These are phyloP conservation scores for Cantharellus anzutake DNA, from an alignment of 768 basidiomycete genomes.

Conservation along the genomic window DNA sequence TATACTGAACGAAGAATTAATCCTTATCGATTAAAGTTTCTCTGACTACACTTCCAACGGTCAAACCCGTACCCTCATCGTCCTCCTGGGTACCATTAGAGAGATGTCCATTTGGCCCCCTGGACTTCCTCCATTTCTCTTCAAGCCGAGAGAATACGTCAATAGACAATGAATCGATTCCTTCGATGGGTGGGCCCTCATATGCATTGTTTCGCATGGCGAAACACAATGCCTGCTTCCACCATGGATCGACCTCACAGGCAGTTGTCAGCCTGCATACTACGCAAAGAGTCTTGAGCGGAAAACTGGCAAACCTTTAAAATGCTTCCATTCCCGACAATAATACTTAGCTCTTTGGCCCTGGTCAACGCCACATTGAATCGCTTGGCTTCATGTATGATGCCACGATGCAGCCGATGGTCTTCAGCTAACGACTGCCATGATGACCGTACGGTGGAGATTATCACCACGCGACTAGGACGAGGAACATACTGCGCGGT, in stretches of 20 bases:
- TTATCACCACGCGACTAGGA: not conserved
- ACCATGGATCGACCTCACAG: not conserved
- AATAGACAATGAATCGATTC: not conserved
- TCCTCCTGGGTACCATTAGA: not conserved
- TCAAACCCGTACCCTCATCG: not conserved
- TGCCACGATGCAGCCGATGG: not conserved
- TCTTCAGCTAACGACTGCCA: not conserved
- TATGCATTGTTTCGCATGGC: constrained; percentile 1
- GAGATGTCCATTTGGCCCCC: not conserved
- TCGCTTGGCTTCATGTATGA: not conserved
- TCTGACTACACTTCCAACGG: not conserved
- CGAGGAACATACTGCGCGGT: not conserved
- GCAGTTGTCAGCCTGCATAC: not conserved
- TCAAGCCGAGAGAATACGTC: not conserved
- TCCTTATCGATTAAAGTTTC: not conserved
- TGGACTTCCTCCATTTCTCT: not conserved
- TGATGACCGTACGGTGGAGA: not conserved
- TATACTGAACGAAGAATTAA: too few species aligned
- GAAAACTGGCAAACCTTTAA: constrained; percentile 13
- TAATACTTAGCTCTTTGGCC: constrained; percentile 4
- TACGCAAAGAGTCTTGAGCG: not conserved
- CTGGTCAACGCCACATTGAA: constrained; percentile 5
- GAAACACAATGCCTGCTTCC: not conserved
- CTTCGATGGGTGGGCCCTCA: not conserved
- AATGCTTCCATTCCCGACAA: constrained; percentile 22